Percentiles rank a stretch among this genome's conserved stretches.
phyloP scores from a whole-genome alignment of 2,329 filamentous ascomycete genomes.

The Arthrinium phaeospermum region DNA sequence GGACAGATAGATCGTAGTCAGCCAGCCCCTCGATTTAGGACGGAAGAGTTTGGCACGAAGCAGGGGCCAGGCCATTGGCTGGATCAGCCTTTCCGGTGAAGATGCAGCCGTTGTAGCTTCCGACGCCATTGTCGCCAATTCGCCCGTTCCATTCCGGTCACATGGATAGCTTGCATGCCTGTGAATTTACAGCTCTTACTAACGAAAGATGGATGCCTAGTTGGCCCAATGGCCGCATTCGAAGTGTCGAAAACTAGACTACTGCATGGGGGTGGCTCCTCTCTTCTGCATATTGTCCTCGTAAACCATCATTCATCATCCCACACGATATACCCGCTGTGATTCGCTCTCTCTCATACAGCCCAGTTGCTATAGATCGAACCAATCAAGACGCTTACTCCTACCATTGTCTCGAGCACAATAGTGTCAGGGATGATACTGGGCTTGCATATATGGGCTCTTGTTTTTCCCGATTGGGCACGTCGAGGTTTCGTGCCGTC shows the following conservation, averaged over 20 bases:
- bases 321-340: neutral
- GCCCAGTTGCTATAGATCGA: neutral
- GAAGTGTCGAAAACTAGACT: neutral
- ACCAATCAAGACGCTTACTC: neutral
- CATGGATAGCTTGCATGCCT: neutral
- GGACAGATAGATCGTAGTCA: neutral
- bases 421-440: neutral
- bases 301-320: neutral
- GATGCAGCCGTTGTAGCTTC: neutral
- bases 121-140: neutral
- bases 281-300: neutral
- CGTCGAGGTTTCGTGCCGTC: neutral
- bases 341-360: neutral
- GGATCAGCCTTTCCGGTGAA: neutral
- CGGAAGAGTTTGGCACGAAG: neutral
- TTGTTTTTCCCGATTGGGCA: neutral
- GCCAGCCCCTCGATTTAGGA: neutral
- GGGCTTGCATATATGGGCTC: neutral
- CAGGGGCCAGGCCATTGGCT: neutral
- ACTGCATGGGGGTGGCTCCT: neutral
- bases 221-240: slow-evolving; percentile 7
- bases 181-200: slow-evolving; percentile 4
- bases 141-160: neutral
- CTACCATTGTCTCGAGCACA: neutral
- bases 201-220: neutral